phyloP scores from a whole-genome alignment of 768 basidiomycete species.

The Rubroboletus satanas region DNA sequence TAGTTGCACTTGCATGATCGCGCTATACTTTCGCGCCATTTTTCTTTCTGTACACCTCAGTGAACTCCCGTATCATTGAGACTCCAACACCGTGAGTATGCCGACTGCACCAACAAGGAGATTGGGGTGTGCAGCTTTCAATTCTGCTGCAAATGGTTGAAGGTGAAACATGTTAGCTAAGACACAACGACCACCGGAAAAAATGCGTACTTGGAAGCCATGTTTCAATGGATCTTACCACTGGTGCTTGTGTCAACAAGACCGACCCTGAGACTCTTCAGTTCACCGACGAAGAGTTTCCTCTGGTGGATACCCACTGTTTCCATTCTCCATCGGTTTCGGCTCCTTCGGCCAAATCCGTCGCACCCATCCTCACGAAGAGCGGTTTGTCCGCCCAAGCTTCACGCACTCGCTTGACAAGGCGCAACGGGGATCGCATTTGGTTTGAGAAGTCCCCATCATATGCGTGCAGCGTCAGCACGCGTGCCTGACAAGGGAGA shows the following conservation, averaged over 20 bases:
- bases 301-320: conserved; percentile 78
- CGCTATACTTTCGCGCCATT: too few species aligned
- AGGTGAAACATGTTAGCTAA: neutral
- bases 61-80: too few species aligned
- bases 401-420: conserved; percentile 49
- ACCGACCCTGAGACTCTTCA: conserved; percentile 64
- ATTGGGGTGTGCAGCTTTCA: conserved; percentile 58
- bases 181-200: neutral
- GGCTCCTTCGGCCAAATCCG: conserved; percentile 59
- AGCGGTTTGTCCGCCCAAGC: conserved; percentile 64
- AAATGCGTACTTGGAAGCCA: conserved; percentile 54
- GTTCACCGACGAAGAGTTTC: conserved; percentile 49
- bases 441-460: conserved; percentile 76
- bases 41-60: too few species aligned
- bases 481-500: conserved; percentile 75
- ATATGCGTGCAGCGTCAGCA: conserved; percentile 49
- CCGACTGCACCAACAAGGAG: conserved; percentile 64
- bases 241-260: conserved; percentile 72
- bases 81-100: conserved; percentile 45
- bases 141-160: conserved; percentile 60
- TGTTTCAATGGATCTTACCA: conserved; percentile 54
- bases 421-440: conserved; percentile 58
- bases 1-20: too few species aligned
- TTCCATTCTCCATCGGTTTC: conserved; percentile 56
- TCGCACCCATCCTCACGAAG: conserved; percentile 66